Percentiles rank a stretch among this genome's conserved stretches.
phyloP scores from a whole-genome alignment of 306 rosid genomes.

The Senna siamea region DNA sequence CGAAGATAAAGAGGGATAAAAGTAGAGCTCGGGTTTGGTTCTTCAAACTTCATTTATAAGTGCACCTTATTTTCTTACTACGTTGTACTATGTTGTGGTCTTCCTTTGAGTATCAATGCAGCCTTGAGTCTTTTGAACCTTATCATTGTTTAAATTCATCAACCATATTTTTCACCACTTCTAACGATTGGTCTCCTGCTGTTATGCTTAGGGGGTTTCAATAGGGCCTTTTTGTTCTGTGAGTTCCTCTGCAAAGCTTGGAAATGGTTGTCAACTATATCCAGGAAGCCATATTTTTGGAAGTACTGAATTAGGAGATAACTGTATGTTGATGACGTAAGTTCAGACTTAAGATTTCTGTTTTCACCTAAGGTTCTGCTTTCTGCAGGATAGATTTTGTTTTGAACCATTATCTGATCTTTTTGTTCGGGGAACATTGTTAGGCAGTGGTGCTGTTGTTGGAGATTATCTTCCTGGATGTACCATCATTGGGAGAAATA shows the following conservation, averaged over 20 bases:
- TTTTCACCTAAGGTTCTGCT: conserved; percentile 23
- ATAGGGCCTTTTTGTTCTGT: conserved; percentile 94
- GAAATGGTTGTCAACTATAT: conserved; percentile 72
- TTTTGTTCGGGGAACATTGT: conserved; percentile 39
- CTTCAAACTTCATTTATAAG: neutral
- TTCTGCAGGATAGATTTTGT: neutral
- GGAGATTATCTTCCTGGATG: conserved; percentile 90
- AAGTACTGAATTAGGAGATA: conserved; percentile 73
- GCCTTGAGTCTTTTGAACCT: too few relatives aligned
- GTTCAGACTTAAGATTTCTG: conserved; percentile 44
- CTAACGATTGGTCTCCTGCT: conserved; percentile 12
- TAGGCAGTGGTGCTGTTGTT: conserved; percentile 91
- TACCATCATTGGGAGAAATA: conserved; percentile 75
- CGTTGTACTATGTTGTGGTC: too few relatives aligned
- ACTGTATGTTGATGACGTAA: conserved; percentile 83
- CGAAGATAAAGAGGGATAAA: neutral
- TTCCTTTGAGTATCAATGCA: too few relatives aligned
- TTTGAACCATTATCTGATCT: conserved; percentile 9
- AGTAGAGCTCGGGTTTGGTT: conserved; percentile 13
- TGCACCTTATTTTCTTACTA: neutral
- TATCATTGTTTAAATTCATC: too few relatives aligned
- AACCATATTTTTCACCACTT: too few relatives aligned
- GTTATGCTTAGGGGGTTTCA: conserved; percentile 68
- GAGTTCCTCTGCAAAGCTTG: conserved; percentile 73
- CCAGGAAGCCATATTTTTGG: conserved; percentile 92